Conservation (phyloP, 768 basidiomycete genomes). For the Boletus tylopilopsis region DNA sequence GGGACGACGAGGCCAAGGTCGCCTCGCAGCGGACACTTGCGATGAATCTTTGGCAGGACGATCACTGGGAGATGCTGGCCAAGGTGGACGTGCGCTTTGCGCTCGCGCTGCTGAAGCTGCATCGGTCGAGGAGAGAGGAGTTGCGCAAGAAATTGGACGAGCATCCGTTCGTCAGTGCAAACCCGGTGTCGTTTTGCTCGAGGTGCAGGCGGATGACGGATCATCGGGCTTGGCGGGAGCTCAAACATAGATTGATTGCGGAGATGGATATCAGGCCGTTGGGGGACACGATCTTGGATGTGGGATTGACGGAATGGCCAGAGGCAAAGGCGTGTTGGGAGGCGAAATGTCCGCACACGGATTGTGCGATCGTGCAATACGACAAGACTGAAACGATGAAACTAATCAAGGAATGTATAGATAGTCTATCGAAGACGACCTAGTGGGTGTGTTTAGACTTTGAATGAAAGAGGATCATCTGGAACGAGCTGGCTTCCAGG, state of each 20-base stretch:
- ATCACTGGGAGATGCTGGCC: constrained; percentile 41
- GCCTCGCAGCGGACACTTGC: constrained; percentile 56
- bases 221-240: constrained; percentile 62
- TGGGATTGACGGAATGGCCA: constrained; percentile 50
- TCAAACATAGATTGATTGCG: constrained; percentile 51
- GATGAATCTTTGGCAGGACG: constrained; percentile 46
- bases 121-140: constrained; percentile 47
- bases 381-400: constrained; percentile 53
- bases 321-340: constrained; percentile 62
- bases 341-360: constrained; percentile 44
- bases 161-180: constrained; percentile 54
- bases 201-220: constrained; percentile 47
- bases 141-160: constrained; percentile 49
- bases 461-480: no score
- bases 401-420: constrained; percentile 52
- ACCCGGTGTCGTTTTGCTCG: constrained; percentile 40
- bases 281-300: constrained; percentile 52
- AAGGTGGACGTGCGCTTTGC: constrained; percentile 49
- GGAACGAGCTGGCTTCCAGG: no score
- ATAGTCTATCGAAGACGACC: constrained; percentile 41
- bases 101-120: constrained; percentile 52
- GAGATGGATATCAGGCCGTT: constrained; percentile 59
- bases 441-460: constrained; percentile 8
- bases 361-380: constrained; percentile 50
- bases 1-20: constrained; percentile 51